A percentile compares a stretch with the other conserved stretches of the same genome.
These are phyloP conservation scores for Neurospora sp. DNA, from an alignment of 495 filamentous ascomycete genomes.

Conservation along the genomic window DNA sequence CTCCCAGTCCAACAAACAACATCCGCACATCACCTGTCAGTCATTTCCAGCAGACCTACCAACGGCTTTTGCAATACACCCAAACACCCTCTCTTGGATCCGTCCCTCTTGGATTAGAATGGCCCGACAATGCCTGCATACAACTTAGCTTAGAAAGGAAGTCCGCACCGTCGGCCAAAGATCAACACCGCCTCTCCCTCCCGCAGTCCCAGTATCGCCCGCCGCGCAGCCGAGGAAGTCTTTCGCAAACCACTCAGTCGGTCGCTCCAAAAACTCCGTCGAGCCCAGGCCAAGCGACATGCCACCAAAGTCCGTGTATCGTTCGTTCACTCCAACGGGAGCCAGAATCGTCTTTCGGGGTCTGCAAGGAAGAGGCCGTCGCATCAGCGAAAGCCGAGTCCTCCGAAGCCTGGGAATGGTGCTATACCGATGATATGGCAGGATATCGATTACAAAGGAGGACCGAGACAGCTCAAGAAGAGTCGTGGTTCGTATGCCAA, in stretches of 20 bases:
- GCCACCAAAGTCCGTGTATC: constrained; percentile 18
- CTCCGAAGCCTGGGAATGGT: background rate
- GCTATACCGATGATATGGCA: background rate
- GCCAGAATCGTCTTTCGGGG: background rate
- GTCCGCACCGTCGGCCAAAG: constrained; percentile 31
- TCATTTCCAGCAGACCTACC: background rate
- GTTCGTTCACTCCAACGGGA: constrained; percentile 10
- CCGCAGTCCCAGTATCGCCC: constrained; percentile 14
- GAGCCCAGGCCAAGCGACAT: constrained; percentile 13
- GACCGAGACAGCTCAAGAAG: background rate
- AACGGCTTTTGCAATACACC: constrained; percentile 7
- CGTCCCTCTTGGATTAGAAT: constrained; percentile 26
- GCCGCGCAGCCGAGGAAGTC: constrained; percentile 27
- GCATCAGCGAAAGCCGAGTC: background rate
- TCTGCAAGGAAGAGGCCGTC: constrained; percentile 1
- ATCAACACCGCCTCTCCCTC: constrained; percentile 17
- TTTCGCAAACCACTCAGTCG: constrained; percentile 24
- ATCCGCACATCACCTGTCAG: background rate
- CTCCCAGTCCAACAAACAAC: background rate
- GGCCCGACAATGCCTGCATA: constrained; percentile 32
- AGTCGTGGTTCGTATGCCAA: constrained; percentile 3
- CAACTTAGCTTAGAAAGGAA: constrained; percentile 41
- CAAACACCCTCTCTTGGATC: background rate
- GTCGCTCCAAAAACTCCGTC: constrained; percentile 17
- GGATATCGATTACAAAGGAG: background rate